A percentile compares a stretch with the other conserved stretches of the same genome.
These are phyloP conservation scores for Myxozyma monticola DNA, from an alignment of 805 yeast genomes.

Conservation along the genomic window DNA sequence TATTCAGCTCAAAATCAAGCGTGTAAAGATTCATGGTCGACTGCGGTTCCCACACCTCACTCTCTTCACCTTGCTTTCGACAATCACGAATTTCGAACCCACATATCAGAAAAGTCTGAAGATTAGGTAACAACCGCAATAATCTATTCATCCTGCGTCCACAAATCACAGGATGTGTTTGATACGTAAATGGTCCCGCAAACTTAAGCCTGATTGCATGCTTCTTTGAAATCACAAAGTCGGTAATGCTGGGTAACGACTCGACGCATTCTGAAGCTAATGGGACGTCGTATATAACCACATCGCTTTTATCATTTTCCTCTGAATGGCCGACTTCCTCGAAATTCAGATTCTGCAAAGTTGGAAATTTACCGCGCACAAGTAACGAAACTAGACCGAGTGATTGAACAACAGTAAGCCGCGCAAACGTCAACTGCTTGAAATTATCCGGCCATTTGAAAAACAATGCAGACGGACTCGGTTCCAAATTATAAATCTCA, in stretches of 20 bases:
- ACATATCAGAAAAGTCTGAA: background rate
- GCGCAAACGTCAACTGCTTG: slow-evolving; percentile 1
- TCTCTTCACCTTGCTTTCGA: background rate
- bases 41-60: slow-evolving; percentile 2
- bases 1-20: background rate
- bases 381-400: slow-evolving; percentile 8
- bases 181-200: background rate
- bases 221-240: background rate
- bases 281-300: slow-evolving; percentile 9
- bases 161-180: slow-evolving; percentile 3
- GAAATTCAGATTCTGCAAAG: slow-evolving; percentile 1
- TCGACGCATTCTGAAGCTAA: background rate
- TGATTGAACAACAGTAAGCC: slow-evolving; percentile 6
- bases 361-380: slow-evolving; percentile 11
- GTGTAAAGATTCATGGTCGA: background rate
- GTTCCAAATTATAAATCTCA: background rate
- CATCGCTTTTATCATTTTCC: slow-evolving; percentile 2
- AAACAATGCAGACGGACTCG: slow-evolving; percentile 5
- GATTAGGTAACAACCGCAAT: slow-evolving; percentile 6
- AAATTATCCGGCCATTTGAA: slow-evolving; percentile 11
- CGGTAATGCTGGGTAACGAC: slow-evolving; percentile 1
- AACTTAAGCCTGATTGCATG: background rate
- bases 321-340: slow-evolving; percentile 1
- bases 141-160: slow-evolving; percentile 9
- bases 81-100: slow-evolving; percentile 1